Evolutionary conservation across 2,329 filamentous ascomycete species (phyloP), one percentile per base, ranked within the genome.

Genomic region (Colletotrichum chlorophyti): DNA sequence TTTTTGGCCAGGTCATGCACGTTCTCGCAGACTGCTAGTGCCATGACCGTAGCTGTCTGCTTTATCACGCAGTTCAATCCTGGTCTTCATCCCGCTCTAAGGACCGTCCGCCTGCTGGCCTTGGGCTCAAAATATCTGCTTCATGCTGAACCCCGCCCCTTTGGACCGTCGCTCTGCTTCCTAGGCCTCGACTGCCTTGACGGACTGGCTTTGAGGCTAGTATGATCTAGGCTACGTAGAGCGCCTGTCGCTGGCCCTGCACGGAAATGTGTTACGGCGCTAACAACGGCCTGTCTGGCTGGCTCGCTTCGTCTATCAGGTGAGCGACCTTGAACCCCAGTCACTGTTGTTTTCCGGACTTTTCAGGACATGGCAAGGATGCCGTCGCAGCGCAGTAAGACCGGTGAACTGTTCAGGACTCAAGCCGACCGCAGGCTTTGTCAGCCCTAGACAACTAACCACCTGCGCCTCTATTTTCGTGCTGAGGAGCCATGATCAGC

Each of bases 261-360:
- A 32, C 50, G 35, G 49, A 58, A 53, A 58, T 43, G 54, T 43
- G 35, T 37, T 59, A 37, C 43, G 21, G 35, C 48, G 23, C 35
- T 43, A 17, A 49, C 24, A 54, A 34, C 29, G 41, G 29, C 23
- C 32, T 46, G 31, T 19, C 26, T 50, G 43, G 40, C 29, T 32
- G 40, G 47, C 31, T 45, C 40, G 26, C 37, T 51, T 57, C 46
- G 23, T n/a, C n/a, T n/a, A n/a, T n/a, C n/a, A 57, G 11, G 21
- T 27, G 26, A 49, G 52, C 43, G 45, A 17, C 26, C 35, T 35
- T 26, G 24, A 24, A 23, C 34, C 42, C 51, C 24, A 15, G 29
- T 15, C 31, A 12, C 21, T 26, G 29, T 29, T 24, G 9, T 32
- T 14, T 27, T 14, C 17, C 46, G n/a, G n/a, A n/a, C n/a, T n/a